Base-by-base conservation (phyloP, 1,284 basidiomycete genomes). In the Waitea zeae region DNA sequence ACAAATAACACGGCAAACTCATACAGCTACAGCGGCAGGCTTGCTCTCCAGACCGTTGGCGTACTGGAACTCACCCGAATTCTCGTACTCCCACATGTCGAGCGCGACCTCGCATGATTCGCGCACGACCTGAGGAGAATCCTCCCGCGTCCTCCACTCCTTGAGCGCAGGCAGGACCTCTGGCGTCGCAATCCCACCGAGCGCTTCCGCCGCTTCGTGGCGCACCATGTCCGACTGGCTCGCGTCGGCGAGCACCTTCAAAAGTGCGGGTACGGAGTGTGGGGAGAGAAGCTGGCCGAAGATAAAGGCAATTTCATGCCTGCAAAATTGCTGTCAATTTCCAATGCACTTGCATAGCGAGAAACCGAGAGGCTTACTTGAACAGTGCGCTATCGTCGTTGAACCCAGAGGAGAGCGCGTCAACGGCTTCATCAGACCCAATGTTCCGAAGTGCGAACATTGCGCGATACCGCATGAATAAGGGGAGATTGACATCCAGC, bases 401-500 rank as follows among this genome's bases (percentile, higher is more conserved):
- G 52, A 99, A 92, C 0, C 92, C 93, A 26, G 74, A 71, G 0
- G 90, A 88, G 12, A 99, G 76, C 2, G 92, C 90, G 42, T 88
- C 72, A 9, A 99, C 82, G 0, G 93, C 92, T 7, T 60, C 61
- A 4, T 70, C 58, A 0, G 79, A 78, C 18, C 86, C 86, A 33
- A 88, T 81, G 54, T 96, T 92, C 18, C 95, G 75, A 31, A 99
- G 67, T 1, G 87, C 83, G 51, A 99, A 98, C 95, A 99, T 98
- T 29, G 95, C 93, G 12, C 95, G 75, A 53, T 99, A 99, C 24
- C 95, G 75, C 45, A 90, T 77, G 48, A 98, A 99, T 1, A 99
- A 70, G 1, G 86, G 68, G 1, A 81, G 58, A 3, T 57, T 56
- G 2, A 60, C 66, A 50, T 95, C 67, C 18, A 93, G 65, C 0